phyloP scores from a whole-genome alignment of 1,139 yeast genomes.

The Protomyces lactucae-debilis region DNA sequence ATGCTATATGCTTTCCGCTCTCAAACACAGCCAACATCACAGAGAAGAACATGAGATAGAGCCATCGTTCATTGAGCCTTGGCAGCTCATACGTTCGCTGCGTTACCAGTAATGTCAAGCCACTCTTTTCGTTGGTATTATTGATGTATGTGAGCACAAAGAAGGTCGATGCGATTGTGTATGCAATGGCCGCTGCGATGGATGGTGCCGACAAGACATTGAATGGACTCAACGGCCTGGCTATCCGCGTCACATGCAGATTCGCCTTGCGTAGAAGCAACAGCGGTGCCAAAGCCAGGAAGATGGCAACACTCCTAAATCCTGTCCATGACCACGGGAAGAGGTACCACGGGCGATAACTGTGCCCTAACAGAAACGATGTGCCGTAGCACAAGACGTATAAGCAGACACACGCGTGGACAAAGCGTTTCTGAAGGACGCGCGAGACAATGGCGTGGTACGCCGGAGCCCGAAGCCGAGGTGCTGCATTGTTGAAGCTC shows the following conservation, averaged over 20 bases:
- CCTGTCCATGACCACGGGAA: conserved; percentile 25
- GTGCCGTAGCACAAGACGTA: not conserved
- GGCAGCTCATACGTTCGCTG: conserved; percentile 22
- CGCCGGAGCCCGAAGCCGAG: not conserved
- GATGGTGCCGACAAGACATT: not conserved
- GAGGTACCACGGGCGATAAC: not conserved
- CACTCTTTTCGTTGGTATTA: not conserved
- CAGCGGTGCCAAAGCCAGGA: conserved; percentile 4
- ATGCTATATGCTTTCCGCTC: not conserved
- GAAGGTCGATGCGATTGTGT: not conserved
- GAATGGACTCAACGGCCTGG: not conserved
- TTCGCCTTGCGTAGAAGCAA: conserved; percentile 13
- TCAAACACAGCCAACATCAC: not conserved
- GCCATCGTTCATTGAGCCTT: conserved; percentile 22
- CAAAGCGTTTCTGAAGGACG: conserved; percentile 14
- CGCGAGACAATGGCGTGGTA: conserved; percentile 12
- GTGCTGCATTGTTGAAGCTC: not conserved
- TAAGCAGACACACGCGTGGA: conserved; percentile 12
- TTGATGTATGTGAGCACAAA: not conserved
- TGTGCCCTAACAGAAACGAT: not conserved
- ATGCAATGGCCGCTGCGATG: not conserved
- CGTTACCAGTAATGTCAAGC: not conserved
- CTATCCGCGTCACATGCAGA: conserved; percentile 1
- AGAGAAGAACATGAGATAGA: conserved; percentile 2
- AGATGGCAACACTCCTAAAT: not conserved